A percentile compares a stretch with the other conserved stretches of the same genome.
Evolutionary conservation across 2,329 filamentous ascomycete species (phyloP).

Genomic region (Penicillium nordicum): DNA sequence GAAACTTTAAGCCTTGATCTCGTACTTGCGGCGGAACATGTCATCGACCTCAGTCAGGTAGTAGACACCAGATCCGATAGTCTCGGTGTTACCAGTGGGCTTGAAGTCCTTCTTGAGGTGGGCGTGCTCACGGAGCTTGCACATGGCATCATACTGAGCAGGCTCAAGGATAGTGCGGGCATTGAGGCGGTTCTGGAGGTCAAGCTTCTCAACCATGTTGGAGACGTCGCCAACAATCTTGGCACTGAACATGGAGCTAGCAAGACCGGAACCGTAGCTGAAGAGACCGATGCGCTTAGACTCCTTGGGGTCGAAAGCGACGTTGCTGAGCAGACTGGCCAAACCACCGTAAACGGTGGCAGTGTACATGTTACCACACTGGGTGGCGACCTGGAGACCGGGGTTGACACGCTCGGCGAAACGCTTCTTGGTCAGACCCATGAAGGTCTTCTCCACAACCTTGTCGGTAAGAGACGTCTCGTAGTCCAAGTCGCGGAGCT

Average conservation of each 20-base stretch:
- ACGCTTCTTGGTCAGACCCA: constrained; percentile 77
- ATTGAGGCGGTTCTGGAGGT: constrained; percentile 67
- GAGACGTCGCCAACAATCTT: constrained; percentile 66
- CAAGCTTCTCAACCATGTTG: constrained; percentile 62
- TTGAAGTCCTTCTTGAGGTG: constrained; percentile 77
- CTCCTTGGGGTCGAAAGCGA: constrained; percentile 60
- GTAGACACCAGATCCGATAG: constrained; percentile 65
- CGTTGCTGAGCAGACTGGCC: constrained; percentile 59
- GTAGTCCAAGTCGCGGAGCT: constrained; percentile 75
- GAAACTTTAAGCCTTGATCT: constrained; percentile 62
- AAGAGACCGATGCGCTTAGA: constrained; percentile 73
- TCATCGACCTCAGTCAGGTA: constrained; percentile 78
- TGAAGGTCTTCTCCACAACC: constrained; percentile 81
- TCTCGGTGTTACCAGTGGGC: constrained; percentile 65
- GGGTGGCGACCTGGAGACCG: constrained; percentile 70
- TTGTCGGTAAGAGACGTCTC: constrained; percentile 76
- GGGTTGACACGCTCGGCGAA: constrained; percentile 75
- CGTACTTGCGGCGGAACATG: constrained; percentile 80
- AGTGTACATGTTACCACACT: constrained; percentile 66
- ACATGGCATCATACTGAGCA: constrained; percentile 74
- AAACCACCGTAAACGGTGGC: constrained; percentile 59
- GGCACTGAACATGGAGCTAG: constrained; percentile 68
- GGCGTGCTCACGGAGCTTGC: constrained; percentile 74
- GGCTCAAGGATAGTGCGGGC: constrained; percentile 65
- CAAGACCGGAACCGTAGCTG: constrained; percentile 76